These are phyloP conservation scores for Fusarium sp. DNA, from an alignment of 2,329 filamentous ascomycete genomes.

Conservation along the genomic window DNA sequence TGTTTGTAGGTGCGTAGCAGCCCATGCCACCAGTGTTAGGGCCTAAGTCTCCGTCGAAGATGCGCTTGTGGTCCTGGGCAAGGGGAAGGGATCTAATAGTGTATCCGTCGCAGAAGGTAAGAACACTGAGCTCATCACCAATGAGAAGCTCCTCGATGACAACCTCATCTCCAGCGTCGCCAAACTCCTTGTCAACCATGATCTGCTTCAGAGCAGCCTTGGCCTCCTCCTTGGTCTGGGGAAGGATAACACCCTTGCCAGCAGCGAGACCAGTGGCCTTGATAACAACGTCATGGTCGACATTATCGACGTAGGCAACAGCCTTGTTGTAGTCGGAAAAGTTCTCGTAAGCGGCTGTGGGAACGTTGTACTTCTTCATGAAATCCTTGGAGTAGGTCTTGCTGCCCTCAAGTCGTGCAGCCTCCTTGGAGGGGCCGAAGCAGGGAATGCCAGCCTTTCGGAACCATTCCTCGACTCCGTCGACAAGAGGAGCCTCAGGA, in stretches of 20 bases:
- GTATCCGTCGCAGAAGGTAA: constrained; percentile 92
- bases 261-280: constrained; percentile 94
- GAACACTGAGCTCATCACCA: constrained; percentile 91
- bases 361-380: constrained; percentile 91
- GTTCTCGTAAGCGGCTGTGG: constrained; percentile 91
- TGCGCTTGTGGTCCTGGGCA: constrained; percentile 96
- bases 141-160: constrained; percentile 95
- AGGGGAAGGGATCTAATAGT: constrained; percentile 86
- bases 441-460: constrained; percentile 77
- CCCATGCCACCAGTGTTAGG: constrained; percentile 99
- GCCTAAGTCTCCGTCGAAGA: constrained; percentile 89
- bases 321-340: constrained; percentile 84
- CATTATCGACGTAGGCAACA: constrained; percentile 77
- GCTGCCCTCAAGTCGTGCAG: constrained; percentile 92
- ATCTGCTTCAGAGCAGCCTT: constrained; percentile 86
- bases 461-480: constrained; percentile 89
- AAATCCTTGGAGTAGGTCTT: constrained; percentile 99
- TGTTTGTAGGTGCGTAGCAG: constrained; percentile 91
- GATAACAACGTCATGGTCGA: constrained; percentile 85
- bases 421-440: constrained; percentile 88
- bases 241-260: constrained; percentile 95
- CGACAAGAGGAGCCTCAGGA: constrained; percentile 93
- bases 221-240: constrained; percentile 84
- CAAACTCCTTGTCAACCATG: constrained; percentile 91
- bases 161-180: constrained; percentile 86